Evolutionary conservation across 768 basidiomycete species (phyloP), one percentile per base, ranked within the genome.

Genomic region (Lactarius psammicola): DNA sequence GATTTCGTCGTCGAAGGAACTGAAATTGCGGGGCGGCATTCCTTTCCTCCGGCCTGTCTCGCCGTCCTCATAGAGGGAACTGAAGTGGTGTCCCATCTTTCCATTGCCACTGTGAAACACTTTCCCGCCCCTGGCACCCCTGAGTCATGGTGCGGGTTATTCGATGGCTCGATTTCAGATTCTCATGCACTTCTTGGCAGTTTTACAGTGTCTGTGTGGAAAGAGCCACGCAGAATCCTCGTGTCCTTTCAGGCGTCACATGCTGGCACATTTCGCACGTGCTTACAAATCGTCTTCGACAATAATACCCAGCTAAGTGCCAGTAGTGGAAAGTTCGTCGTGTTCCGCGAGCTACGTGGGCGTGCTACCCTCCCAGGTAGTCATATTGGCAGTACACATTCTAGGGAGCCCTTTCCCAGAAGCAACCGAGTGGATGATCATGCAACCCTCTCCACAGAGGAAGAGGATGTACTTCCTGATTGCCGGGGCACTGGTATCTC

Each of bases 401-500:
- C 23, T 26, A 4, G 23, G 23, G 23, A 49, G 49, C 3, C 26
- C 31, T 56, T 30, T 20, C 49, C 30, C 13, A n/a, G 13, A 33
- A 20, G 31, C 26, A 23, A 33, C 13, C 15, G 0, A 20, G 55
- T 28, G 4, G 46, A 44, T 23, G 46, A 44, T n/a, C 17, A 53
- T 10, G 40, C 31, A 7, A 53, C 11, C 10, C 23, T 18, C 33
- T 55, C 61, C n/a, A 4, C 38, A 3, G 66, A 59, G 13, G 65
- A 59, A 38, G 66, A 31, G 13, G 57, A 59, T 10, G 57, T 26
- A 4, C 6, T 54, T 17, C 58, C 10, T 53, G 85, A 87, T 67
- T 85, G 84, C 59, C 76, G 85, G 56, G 84, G 82, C 0, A 73
- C 87, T 11, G 69, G 71, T 0, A 72, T 88, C 3, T 73, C 76